Base-by-base conservation (phyloP, 148 eudicot genomes). In the Rhododendron williamsianum region DNA sequence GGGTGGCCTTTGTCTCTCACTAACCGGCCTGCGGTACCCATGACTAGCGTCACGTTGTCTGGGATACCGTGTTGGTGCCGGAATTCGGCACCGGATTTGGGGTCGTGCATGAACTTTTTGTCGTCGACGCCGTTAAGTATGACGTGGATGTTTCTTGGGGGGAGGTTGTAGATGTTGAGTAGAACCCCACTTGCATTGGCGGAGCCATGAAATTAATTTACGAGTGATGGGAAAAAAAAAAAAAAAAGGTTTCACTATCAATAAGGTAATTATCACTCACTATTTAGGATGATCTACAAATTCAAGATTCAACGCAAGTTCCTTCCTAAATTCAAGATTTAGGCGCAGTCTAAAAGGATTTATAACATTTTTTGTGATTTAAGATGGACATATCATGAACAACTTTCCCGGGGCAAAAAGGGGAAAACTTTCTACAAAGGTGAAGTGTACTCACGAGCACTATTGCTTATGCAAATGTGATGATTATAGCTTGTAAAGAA, bases 1-100 rank as follows among this genome's bases (percentile, higher is more conserved):
- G 90, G 89, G 83, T 89, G 91, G 2, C 92, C 92, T 48, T 91
- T 91, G 76, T 91, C 92, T 35, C 65, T 76, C 12, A 89, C 91
- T 45, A 88, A 74, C 76, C 92, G 18, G 58, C 91, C 92, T 0
- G 91, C 90, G 1, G 88, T 85, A 0, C 92, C 92, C 74, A 91
- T 19, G 2, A 91, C 88, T 12, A 89, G 41, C 27, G 85, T 88
- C 8, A 27, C 86, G 38, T 87, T 87, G 16, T 15, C 7, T 4
- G 89, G 87, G 4, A 89, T 56, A 25, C 83, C 73, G 18, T 73
- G 36, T 35, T 46, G 6, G 54, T 30, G 35, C 92, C 88, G n/a
- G n/a, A n/a, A n/a, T n/a, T n/a, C n/a, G n/a, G n/a, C n/a, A n/a
- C n/a, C n/a, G 30, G 30, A 30, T 52, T 54, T n/a, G 3, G 86